Evolutionary conservation across 2,329 filamentous ascomycete genomes (phyloP), one percentile per base, ranked within the genome.

Genomic region (Xylaria multiplex): DNA sequence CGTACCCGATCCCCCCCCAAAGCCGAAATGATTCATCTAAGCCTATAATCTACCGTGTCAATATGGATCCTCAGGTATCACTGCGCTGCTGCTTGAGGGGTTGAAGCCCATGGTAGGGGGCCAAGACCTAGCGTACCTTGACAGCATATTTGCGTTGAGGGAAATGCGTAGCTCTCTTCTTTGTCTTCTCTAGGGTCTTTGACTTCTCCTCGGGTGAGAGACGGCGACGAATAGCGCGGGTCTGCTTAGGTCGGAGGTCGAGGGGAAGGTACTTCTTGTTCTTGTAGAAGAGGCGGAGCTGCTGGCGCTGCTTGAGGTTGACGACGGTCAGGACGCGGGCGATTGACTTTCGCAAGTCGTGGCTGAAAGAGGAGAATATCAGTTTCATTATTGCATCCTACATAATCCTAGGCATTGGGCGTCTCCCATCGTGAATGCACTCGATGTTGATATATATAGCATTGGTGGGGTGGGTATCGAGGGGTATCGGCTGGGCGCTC

Each of bases 211-310:
- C 89, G 83, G 93, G 91, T 80, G 91, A 95, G 85, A 99, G 88
- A 81, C 93, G 89, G 87, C 96, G 93, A 81, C 96, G 93, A 86
- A 98, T 96, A 81, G 94, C 96, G 79, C 96, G 94, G 81, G 96
- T 99, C 88, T 96, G 90, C 92, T 98, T 98, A 81, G 93, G 85
- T 84, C 96, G 93, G 87, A 99, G 94, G 84, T 99, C 96, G 82
- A 99, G 93, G 74, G 96, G 96, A 73, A 93, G 86, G 90, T 97
- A 97, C 89, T 97, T 98, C 93, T 98, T 98, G 91, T 91, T 92
- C 90, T 97, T 96, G 91, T 99, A 99, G 92, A 98, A 98, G 76
- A 98, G 88, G 79, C 94, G 93, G 79, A 99, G 93, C 87, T 98
- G 94, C 76, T 93, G 88, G 83, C 96, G 92, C 88, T 99, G 96